These are phyloP conservation scores for Tulasnella sp. DNA, from an alignment of 768 basidiomycete species.

Conservation along the genomic window DNA sequence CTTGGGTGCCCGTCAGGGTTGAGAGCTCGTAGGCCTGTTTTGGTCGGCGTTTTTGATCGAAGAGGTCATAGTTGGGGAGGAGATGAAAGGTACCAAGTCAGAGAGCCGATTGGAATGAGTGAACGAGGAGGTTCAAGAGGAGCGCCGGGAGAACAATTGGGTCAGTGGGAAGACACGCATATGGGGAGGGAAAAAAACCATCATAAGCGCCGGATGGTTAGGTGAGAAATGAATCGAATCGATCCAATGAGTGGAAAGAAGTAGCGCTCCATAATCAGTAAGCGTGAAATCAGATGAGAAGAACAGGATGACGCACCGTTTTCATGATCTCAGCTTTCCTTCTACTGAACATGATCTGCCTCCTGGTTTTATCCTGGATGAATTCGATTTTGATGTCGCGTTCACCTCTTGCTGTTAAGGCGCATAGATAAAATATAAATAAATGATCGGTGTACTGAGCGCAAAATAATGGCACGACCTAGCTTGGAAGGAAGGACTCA, in stretches of 20 bases:
- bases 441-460: not conserved
- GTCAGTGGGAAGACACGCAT: no score
- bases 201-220: conserved; percentile 3
- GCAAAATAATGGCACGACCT: no score
- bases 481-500: not conserved
- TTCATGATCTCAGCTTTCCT: conserved; percentile 99
- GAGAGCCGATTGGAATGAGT: not conserved
- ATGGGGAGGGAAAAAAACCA: no score
- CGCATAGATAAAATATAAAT: no score
- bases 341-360: conserved; percentile 99
- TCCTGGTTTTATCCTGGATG: conserved; percentile 97
- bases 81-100: not conserved
- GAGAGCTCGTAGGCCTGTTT: conserved; percentile 94
- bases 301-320: conserved; percentile 71
- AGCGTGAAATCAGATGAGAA: no score
- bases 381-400: conserved; percentile 91
- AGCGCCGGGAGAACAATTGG: not conserved
- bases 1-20: conserved; percentile 94
- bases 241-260: not conserved
- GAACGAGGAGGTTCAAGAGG: not conserved
- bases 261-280: no score
- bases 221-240: conserved; percentile 15
- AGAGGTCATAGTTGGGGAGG: no score
- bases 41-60: no score
- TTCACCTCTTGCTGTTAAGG: conserved; percentile 5